Percentiles rank a stretch among this genome's conserved stretches.
Conservation (phyloP, 2,329 filamentous ascomycete genomes). For the Teratosphaeriaceae sp. region DNA sequence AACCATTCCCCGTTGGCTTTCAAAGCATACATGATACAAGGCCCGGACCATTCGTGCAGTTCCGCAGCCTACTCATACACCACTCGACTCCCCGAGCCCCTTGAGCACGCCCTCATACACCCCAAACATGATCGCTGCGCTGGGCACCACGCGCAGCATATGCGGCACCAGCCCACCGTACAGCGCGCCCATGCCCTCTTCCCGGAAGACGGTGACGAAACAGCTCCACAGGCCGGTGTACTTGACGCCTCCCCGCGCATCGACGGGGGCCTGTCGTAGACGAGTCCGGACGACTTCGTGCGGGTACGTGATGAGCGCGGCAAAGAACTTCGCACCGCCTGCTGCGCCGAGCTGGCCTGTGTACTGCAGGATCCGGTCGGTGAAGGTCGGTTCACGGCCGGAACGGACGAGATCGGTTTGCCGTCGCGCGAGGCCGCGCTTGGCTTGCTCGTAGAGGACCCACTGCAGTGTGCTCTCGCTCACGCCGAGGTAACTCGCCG, state of each 20-base stretch:
- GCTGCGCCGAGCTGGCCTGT: conserved; percentile 73
- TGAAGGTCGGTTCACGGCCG: conserved; percentile 57
- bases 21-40: too few relatives aligned
- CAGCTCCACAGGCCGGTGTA: conserved; percentile 87
- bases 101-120: conserved; percentile 59
- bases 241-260: conserved; percentile 51
- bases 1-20: neutral
- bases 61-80: too few relatives aligned
- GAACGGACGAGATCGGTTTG: conserved; percentile 50
- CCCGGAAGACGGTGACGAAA: conserved; percentile 78
- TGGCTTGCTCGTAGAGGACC: conserved; percentile 92
- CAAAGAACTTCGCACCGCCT: conserved; percentile 77
- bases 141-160: conserved; percentile 83
- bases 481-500: conserved; percentile 84
- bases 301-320: conserved; percentile 79
- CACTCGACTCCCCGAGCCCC: conserved; percentile 39
- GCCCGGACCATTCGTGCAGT: too few relatives aligned
- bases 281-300: conserved; percentile 86
- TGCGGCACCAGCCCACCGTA: conserved; percentile 92
- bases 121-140: conserved; percentile 93
- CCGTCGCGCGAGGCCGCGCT: conserved; percentile 60
- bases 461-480: conserved; percentile 87
- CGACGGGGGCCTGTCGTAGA: conserved; percentile 73
- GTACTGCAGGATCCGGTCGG: conserved; percentile 72
- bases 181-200: conserved; percentile 78